These are phyloP conservation scores for Sphagnum contortum DNA, from an alignment of 225 moss, liverwort and hornwort genomes.

Conservation along the genomic window DNA sequence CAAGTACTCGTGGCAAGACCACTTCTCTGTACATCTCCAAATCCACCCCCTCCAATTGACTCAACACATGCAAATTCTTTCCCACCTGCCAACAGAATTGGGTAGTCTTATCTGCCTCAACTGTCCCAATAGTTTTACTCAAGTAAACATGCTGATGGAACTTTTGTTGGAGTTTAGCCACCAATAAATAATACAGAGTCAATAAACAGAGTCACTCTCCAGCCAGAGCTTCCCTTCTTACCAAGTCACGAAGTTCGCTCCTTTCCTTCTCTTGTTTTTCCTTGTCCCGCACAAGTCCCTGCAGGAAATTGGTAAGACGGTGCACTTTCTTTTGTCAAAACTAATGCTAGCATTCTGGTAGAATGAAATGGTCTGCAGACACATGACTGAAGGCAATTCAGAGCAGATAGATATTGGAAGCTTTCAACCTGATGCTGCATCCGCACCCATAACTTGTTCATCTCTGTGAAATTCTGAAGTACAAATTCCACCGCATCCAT, in stretches of 20 bases:
- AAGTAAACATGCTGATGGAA: too few species aligned
- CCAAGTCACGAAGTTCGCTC: slow-evolving; percentile 97
- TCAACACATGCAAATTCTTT: slow-evolving; percentile 91
- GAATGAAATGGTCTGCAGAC: too few species aligned
- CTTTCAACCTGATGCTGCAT: slow-evolving; percentile 87
- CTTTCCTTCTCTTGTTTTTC: slow-evolving; percentile 97
- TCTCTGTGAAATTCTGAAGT: slow-evolving; percentile 94
- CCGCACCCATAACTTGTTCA: slow-evolving; percentile 99
- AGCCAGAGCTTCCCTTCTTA: slow-evolving; percentile 15
- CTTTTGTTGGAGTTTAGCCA: too few species aligned
- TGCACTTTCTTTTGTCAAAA: background rate
- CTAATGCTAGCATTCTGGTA: background rate
- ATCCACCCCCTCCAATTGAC: slow-evolving; percentile 96
- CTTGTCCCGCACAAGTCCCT: slow-evolving; percentile 86
- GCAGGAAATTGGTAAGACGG: slow-evolving; percentile 7
- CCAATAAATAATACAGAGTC: too few species aligned
- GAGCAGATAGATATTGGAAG: too few species aligned
- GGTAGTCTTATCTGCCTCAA: too few species aligned
- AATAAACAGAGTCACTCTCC: too few species aligned
- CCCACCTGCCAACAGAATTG: slow-evolving; percentile 52
- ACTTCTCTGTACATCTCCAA: slow-evolving; percentile 96
- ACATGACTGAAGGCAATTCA: too few species aligned
- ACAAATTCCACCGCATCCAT: slow-evolving; percentile 98
- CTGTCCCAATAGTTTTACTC: too few species aligned
- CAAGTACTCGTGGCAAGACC: slow-evolving; percentile 91